Evolutionary conservation across 2,329 filamentous ascomycete genomes (phyloP), one percentile per base, ranked within the genome.

Genomic region (Fusarium udum): DNA sequence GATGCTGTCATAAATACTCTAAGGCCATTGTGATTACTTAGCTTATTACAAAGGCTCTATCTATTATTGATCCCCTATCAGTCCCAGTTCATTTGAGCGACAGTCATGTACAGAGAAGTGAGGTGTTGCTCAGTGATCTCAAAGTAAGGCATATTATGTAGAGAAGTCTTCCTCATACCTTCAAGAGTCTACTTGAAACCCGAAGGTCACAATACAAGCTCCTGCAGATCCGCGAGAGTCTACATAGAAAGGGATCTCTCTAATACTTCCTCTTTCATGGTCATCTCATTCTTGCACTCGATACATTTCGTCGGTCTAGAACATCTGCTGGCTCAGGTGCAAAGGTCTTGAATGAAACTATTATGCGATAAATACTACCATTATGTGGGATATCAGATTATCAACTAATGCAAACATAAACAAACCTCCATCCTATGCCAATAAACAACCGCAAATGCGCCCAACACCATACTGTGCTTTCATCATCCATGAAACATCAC

Each of bases 401-500:
- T 53, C 26, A 49, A 39, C n/a, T 11, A 34, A 55, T 10, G 51
- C 24, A 67, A 61, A 46, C 64, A 59, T 22, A 36, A 64, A 51
- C 42, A 63, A 67, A 46, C 66, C 49, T 69, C 58, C 58, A 63
- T 43, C 69, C 70, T 36, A 48, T 56, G 57, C 45, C 45, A 56
- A 57, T 67, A 28, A 36, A n/a, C 32, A 20, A 49, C 37, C 37
- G 51, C 49, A 53, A 60, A 61, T 69, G 18, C 73, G 66, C 74
- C 74, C 52, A 72, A 76, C 73, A 64, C 70, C 64, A 36, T 55
- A 55, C 34, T 40, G 20, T 67, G 64, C 56, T 61, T 64, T 67
- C 74, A 59, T 77, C 36, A 75, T 69, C 67, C 61, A 73, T 74
- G 49, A 69, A 45, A 53, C 45, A 60, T 75, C 56, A 77, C 70